Base-by-base conservation (phyloP, 176 grass and related monocot genomes). In the Oryza coarctata region DNA sequence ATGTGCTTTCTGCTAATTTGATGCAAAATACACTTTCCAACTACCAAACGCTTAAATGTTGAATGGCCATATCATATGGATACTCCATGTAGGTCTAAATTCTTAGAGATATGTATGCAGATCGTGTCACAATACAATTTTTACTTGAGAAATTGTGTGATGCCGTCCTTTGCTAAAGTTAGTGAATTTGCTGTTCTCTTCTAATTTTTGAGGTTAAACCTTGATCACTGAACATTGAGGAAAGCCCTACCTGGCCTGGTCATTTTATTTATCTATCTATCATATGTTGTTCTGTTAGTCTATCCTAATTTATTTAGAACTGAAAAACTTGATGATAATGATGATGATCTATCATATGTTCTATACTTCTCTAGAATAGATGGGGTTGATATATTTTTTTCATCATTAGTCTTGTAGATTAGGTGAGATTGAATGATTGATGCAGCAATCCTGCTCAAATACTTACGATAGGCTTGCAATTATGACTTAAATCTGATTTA, bases 401-500 rank as follows among this genome's bases (percentile, higher is more conserved):
- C 18, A 45, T 47, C 6, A 35, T 8, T 63, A 77, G 27, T 40
- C 33, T 88, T 83, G 55, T 78, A 72, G 20, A 33, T 78, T 72
- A 58, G 67, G 22, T 72, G 44, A 85, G 18, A 11, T 82, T 71
- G 15, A 28, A 35, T 82, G 18, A 11, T 82, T 71, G 15, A 28
- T 65, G 33, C 60, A n/a, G 1, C 3, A 43, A 68, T 75, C 20
- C n/a, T 74, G 20, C 65, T 81, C 20, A 70, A 55, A 52, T 65
- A 34, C 65, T 65, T 41, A 70, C 57, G 17, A 39, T 68, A 63
- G 5, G 44, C 23, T 75, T 63, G 20, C 30, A 81, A 3, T 18
- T 3, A 9, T 76, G n/a, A 10, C 50, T 81, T 76, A 70, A 18
- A n/a, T 72, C 9, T 78, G 41, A 76, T 81, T 71, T 85, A 75